phyloP scores from a whole-genome alignment of 345 rosid species.

The Linum lewisii region DNA sequence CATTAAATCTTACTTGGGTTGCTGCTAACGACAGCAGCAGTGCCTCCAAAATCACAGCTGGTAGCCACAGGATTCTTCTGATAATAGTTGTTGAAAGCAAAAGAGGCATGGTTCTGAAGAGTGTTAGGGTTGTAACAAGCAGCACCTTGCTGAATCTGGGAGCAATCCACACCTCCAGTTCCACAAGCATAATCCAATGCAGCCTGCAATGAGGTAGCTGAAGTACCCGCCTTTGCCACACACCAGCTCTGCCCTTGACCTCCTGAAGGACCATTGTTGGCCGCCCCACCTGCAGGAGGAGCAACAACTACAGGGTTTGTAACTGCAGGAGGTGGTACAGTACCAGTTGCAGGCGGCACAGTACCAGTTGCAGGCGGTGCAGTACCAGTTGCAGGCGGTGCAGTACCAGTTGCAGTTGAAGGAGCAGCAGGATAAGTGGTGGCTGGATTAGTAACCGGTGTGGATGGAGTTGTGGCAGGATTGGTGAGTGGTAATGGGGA shows the following conservation, averaged over 20 bases:
- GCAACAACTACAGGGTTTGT: constrained; percentile 33
- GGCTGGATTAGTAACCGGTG: constrained; percentile 59
- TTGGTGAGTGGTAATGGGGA: constrained; percentile 43
- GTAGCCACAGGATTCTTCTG: constrained; percentile 69
- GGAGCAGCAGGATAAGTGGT: constrained; percentile 54
- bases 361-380: not conserved
- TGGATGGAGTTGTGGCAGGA: constrained; percentile 42
- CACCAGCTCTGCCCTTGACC: constrained; percentile 85
- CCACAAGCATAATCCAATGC: constrained; percentile 97
- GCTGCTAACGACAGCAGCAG: constrained; percentile 40
- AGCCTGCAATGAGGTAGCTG: constrained; percentile 44
- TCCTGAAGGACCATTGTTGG: constrained; percentile 61
- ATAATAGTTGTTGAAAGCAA: constrained; percentile 89
- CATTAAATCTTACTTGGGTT: constrained; percentile 74
- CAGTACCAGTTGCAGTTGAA: not conserved
- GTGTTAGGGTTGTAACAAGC: constrained; percentile 63
- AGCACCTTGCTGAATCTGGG: constrained; percentile 77
- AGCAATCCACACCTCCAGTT: constrained; percentile 71
- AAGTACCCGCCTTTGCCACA: constrained; percentile 55
- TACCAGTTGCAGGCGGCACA: constrained; percentile 29
- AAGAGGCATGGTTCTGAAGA: constrained; percentile 80
- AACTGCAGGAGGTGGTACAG: constrained; percentile 34
- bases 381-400: not conserved
- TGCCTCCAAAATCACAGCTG: constrained; percentile 88
- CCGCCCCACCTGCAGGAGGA: constrained; percentile 41